A percentile compares a stretch with the other conserved stretches of the same genome.
phyloP scores from a whole-genome alignment of 2,329 filamentous ascomycete genomes.

The Xylaria polymorpha region DNA sequence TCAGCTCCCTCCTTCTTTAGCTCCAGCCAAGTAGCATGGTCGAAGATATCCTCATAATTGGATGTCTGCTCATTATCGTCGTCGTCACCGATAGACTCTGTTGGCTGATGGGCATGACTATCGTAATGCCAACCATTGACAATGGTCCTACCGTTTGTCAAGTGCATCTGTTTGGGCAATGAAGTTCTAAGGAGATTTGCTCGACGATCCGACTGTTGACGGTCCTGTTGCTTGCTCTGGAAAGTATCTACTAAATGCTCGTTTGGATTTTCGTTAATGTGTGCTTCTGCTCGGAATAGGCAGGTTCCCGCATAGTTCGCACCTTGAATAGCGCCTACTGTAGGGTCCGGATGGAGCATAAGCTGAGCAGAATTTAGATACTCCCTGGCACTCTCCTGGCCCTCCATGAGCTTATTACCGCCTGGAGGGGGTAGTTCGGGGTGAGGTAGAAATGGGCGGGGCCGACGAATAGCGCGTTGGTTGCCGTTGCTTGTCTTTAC shows the following conservation, averaged over 20 bases:
- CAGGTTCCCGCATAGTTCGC: slow-evolving; percentile 60
- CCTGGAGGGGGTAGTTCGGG: slow-evolving; percentile 55
- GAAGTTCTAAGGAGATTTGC: not conserved
- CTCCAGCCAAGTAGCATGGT: slow-evolving; percentile 33
- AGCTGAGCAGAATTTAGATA: slow-evolving; percentile 58
- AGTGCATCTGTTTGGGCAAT: not conserved
- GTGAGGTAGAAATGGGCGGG: slow-evolving; percentile 63
- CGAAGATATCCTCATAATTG: slow-evolving; percentile 34
- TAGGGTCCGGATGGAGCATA: slow-evolving; percentile 56
- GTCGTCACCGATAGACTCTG: slow-evolving; percentile 5
- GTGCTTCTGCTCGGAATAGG: slow-evolving; percentile 62
- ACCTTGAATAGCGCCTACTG: slow-evolving; percentile 68
- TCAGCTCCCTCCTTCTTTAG: slow-evolving; percentile 43
- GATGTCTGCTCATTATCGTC: slow-evolving; percentile 32
- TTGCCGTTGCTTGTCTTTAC: slow-evolving; percentile 51
- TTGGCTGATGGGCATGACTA: not conserved
- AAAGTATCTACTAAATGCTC: slow-evolving; percentile 59
- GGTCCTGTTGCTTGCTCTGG: slow-evolving; percentile 58
- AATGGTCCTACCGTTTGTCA: not conserved
- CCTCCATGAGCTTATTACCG: slow-evolving; percentile 43
- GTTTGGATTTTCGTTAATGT: slow-evolving; percentile 57
- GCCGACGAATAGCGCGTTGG: slow-evolving; percentile 55
- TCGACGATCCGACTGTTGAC: slow-evolving; percentile 42
- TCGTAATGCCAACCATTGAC: slow-evolving; percentile 7
- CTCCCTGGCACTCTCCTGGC: slow-evolving; percentile 43